Evolutionary conservation across 1,284 basidiomycete species (phyloP).

Genomic region (Ustilago hordei): DNA sequence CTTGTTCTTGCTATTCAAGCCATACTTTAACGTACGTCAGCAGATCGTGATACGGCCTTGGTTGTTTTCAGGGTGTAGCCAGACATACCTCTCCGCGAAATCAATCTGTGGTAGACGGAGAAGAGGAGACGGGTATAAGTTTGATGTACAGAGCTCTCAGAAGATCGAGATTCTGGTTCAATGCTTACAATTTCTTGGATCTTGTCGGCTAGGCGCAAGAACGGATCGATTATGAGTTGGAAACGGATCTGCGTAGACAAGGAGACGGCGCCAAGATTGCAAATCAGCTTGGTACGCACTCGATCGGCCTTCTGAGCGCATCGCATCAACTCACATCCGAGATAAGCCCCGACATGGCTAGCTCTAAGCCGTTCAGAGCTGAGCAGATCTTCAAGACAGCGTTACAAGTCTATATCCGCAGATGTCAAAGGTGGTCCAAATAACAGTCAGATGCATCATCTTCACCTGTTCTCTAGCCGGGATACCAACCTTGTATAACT

Average conservation of each 20-base stretch:
- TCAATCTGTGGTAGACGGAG: constrained; percentile 22
- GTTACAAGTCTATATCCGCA: constrained; percentile 29
- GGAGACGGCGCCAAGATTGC: background rate
- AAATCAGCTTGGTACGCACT: background rate
- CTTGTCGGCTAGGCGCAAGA: constrained; percentile 11
- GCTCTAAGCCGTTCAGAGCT: constrained; percentile 22
- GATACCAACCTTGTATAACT: constrained; percentile 24
- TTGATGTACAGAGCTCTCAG: background rate
- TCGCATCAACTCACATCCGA: constrained; percentile 12
- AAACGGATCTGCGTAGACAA: constrained; percentile 10
- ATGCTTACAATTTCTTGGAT: constrained; percentile 24
- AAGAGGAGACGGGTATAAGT: background rate
- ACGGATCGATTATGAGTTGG: constrained; percentile 17
- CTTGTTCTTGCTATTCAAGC: constrained; percentile 19
- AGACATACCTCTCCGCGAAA: constrained; percentile 40
- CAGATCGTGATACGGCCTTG: background rate
- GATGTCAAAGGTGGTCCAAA: background rate
- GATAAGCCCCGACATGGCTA: constrained; percentile 24
- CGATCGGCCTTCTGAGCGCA: background rate
- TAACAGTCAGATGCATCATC: background rate
- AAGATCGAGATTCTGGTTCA: no score
- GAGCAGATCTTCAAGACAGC: constrained; percentile 29
- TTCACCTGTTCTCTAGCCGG: background rate
- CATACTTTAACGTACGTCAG: background rate
- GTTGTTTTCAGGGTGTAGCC: background rate